Base-by-base conservation (phyloP, 176 grass and related monocot genomes). In the Oropetium thomaeum region DNA sequence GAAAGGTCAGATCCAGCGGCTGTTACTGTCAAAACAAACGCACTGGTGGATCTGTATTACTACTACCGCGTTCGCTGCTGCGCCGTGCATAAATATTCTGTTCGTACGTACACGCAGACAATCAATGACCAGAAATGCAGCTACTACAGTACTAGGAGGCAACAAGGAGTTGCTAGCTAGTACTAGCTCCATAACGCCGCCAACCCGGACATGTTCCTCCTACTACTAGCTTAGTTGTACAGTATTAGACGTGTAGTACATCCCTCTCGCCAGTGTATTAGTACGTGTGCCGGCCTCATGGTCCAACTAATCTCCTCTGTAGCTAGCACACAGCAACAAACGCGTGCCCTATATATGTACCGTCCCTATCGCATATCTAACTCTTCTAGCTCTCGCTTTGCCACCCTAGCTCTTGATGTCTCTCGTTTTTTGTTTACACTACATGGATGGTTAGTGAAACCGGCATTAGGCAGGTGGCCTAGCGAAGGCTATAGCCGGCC, bases 221-320 rank as follows among this genome's bases (percentile, higher is more conserved):
- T 31, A 52, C n/a, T n/a, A n/a, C n/a, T n/a, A n/a, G n/a, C n/a
- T n/a, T n/a, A n/a, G n/a, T n/a, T n/a, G n/a, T n/a, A n/a, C n/a
- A n/a, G n/a, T n/a, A n/a, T n/a, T n/a, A n/a, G n/a, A n/a, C n/a
- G n/a, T n/a, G 12, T 40, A 40, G 38, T n/a, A 8, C 70, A 74
- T 66, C 70, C 70, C 37, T 58, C 22, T 2, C n/a, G n/a, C n/a
- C n/a, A n/a, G n/a, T n/a, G 6, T 52, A 20, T 37, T 37, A 28
- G 62, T 41, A 59, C 51, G 35, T 35, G 58, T 35, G 58, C 26
- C 47, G 54, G 5, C 28, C n/a, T 71, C 48, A 65, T 65, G 12
- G 47, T 65, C 48, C 75, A 78, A 58, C 67, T 5, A 79, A 58
- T 40, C 39, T 22, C 19, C n/a, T n/a, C n/a, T n/a, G n/a, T 29